Evolutionary conservation across 1,139 yeast species (phyloP).

Genomic region (Yamadazyma trypodendri): DNA sequence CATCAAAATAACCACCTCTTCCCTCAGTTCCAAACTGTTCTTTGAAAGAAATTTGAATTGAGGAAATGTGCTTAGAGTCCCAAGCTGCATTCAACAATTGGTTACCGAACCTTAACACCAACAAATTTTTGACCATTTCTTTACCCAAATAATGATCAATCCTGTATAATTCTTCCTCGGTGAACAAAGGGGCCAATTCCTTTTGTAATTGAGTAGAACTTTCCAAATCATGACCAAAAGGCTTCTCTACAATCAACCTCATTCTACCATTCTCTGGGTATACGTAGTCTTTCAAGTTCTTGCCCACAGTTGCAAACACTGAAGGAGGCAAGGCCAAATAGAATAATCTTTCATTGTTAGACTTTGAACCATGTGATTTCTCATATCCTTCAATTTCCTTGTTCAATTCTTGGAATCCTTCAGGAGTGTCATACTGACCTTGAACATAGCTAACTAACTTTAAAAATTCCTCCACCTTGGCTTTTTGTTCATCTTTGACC

Average conservation of each 20-base stretch:
- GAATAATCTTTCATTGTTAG: constrained; percentile 70
- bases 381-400: constrained; percentile 61
- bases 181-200: constrained; percentile 78
- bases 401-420: constrained; percentile 64
- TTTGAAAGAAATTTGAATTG: constrained; percentile 87
- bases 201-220: constrained; percentile 75
- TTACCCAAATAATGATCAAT: constrained; percentile 97
- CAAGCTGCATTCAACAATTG: constrained; percentile 81
- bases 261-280: constrained; percentile 71
- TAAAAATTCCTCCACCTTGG: constrained; percentile 63
- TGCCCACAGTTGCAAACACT: constrained; percentile 78
- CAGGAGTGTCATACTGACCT: constrained; percentile 79
- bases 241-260: constrained; percentile 91
- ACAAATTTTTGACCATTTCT: constrained; percentile 93
- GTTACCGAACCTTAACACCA: constrained; percentile 88
- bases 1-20: constrained; percentile 96
- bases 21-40: constrained; percentile 99
- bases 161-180: constrained; percentile 89
- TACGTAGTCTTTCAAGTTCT: constrained; percentile 64
- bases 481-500: constrained; percentile 42
- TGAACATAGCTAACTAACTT: constrained; percentile 62
- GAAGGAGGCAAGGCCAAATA: constrained; percentile 96
- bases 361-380: constrained; percentile 32
- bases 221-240: constrained; percentile 90
- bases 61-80: constrained; percentile 75